A percentile compares a stretch with the other conserved stretches of the same genome.
Conservation (phyloP, 2,329 filamentous ascomycete genomes). For the Phaeosphaeria sp. region DNA sequence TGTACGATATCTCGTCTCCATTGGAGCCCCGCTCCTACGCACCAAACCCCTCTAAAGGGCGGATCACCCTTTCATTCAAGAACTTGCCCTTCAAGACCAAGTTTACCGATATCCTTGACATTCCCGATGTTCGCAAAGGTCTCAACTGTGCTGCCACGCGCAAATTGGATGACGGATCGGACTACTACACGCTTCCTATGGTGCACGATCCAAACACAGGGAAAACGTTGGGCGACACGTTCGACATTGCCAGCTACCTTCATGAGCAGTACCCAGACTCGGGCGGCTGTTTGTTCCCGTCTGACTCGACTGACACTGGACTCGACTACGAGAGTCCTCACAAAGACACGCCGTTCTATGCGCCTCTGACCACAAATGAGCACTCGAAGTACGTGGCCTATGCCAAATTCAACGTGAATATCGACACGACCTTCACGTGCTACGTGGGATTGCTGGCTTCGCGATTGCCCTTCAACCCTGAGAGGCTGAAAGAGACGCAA, state of each 20-base stretch:
- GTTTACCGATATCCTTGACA: conserved; percentile 62
- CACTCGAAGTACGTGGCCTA: conserved; percentile 45
- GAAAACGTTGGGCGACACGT: conserved; percentile 64
- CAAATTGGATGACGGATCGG: conserved; percentile 62
- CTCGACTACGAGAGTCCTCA: conserved; percentile 41
- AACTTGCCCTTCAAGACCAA: conserved; percentile 54
- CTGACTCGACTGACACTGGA: conserved; percentile 16
- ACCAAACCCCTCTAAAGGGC: conserved; percentile 61
- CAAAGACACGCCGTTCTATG: conserved; percentile 34
- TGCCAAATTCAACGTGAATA: conserved; percentile 59
- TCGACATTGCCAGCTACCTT: conserved; percentile 69
- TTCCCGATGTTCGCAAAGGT: conserved; percentile 52
- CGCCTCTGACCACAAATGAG: conserved; percentile 25
- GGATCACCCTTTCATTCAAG: conserved; percentile 60
- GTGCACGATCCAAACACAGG: conserved; percentile 56
- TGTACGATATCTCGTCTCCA: conserved; percentile 59
- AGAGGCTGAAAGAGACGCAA: conserved; percentile 52
- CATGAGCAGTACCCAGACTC: conserved; percentile 59
- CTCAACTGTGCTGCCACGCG: conserved; percentile 60
- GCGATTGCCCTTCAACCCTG: conserved; percentile 60
- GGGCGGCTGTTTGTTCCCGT: conserved; percentile 59
- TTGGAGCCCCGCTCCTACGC: conserved; percentile 49
- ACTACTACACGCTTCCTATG: conserved; percentile 68
- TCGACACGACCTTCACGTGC: conserved; percentile 62
- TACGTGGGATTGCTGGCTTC: conserved; percentile 52